phyloP scores from a whole-genome alignment of 2,329 filamentous ascomycete genomes.

The Cordyceps militaris region DNA sequence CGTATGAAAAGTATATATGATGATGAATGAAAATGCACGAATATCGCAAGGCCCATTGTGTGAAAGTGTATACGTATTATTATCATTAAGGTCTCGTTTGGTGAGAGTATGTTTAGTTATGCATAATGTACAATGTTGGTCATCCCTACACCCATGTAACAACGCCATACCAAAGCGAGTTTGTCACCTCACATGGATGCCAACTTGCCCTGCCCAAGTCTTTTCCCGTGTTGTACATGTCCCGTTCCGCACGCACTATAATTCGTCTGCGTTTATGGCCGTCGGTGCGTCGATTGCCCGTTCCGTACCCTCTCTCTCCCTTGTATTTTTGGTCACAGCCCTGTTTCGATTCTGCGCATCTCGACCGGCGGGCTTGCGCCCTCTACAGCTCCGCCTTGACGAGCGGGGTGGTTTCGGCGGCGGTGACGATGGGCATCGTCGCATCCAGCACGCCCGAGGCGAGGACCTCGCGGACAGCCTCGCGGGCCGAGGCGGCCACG shows the following conservation, averaged over 20 bases:
- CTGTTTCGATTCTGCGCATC: background rate
- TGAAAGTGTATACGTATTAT: constrained; percentile 1
- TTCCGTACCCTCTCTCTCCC: background rate
- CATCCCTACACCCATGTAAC: background rate
- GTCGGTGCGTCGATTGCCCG: background rate
- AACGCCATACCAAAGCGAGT: background rate
- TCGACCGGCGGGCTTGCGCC: background rate
- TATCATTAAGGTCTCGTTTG: constrained; percentile 8
- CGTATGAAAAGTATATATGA: background rate
- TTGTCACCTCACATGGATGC: background rate
- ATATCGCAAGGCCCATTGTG: background rate
- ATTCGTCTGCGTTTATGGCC: background rate
- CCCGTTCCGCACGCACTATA: background rate
- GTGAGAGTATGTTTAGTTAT: constrained; percentile 6
- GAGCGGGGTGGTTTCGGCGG: constrained; percentile 20
- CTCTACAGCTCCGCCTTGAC: constrained; percentile 29
- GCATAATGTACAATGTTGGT: background rate
- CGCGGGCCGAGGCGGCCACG: constrained; percentile 30
- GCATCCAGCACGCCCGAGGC: constrained; percentile 24
- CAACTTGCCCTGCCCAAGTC: background rate
- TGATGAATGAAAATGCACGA: background rate
- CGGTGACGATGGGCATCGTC: constrained; percentile 20
- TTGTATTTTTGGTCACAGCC: background rate
- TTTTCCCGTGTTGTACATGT: background rate
- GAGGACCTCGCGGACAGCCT: constrained; percentile 21